A percentile compares a stretch with the other conserved stretches of the same genome.
Conservation (phyloP, 139 green algal species). For the Chlamydomonas incerta region DNA sequence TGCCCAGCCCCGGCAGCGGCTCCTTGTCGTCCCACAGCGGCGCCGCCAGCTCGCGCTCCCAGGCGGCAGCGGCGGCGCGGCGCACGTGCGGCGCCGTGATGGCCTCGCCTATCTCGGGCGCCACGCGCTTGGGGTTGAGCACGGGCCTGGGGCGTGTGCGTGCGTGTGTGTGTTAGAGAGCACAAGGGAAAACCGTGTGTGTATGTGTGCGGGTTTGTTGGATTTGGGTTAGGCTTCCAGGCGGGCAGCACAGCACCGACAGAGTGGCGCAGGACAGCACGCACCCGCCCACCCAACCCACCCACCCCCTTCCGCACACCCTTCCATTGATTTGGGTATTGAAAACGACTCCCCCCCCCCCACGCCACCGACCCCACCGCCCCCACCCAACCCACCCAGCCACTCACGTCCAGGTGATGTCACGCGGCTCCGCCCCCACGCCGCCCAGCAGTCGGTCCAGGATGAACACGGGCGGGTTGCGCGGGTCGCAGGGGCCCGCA, state of each 20-base stretch:
- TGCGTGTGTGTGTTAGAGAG: no score
- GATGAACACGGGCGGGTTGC: constrained; percentile 44
- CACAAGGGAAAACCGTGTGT: background rate
- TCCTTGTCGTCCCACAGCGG: constrained; percentile 35
- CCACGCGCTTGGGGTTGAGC: constrained; percentile 15
- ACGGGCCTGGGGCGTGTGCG: background rate
- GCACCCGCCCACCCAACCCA: no score
- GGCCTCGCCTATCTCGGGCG: constrained; percentile 14
- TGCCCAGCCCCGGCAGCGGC: constrained; percentile 34
- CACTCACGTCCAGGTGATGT: constrained; percentile 39
- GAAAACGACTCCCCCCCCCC: background rate
- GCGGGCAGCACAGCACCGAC: no score
- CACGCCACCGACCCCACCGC: no score
- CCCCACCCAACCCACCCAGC: background rate
- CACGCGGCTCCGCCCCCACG: background rate
- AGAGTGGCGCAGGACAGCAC: no score
- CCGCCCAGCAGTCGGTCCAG: constrained; percentile 40
- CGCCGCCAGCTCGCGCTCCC: constrained; percentile 33
- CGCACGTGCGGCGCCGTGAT: constrained; percentile 31
- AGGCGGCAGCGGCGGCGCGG: background rate
- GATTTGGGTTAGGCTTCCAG: no score
- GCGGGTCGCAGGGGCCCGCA: background rate
- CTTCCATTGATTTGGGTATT: background rate
- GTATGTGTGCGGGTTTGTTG: no score
- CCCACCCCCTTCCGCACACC: no score